These are phyloP conservation scores for Mycena chlorophos DNA, from an alignment of 768 basidiomycete species.

Conservation along the genomic window DNA sequence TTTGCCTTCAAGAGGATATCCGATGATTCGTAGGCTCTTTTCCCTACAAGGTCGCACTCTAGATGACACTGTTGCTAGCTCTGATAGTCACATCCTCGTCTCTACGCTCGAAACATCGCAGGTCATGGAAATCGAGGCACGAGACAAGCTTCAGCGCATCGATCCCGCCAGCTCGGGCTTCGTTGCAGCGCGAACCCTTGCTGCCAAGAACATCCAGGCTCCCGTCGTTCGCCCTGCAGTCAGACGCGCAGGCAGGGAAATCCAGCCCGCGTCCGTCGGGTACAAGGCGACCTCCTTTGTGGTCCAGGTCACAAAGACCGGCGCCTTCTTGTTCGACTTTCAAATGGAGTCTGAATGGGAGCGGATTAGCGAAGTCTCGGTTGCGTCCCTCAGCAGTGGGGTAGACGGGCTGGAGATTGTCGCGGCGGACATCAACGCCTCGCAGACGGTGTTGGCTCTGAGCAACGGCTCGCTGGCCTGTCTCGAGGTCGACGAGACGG, in stretches of 20 bases:
- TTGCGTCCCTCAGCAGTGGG: slow-evolving; percentile 19
- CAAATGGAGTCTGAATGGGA: slow-evolving; percentile 44
- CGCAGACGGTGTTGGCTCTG: slow-evolving; percentile 65
- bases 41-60: neutral
- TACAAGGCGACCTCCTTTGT: slow-evolving; percentile 54
- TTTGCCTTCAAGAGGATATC: slow-evolving; percentile 59
- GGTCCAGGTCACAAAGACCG: slow-evolving; percentile 70
- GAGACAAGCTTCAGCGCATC: slow-evolving; percentile 42
- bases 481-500: slow-evolving; percentile 47
- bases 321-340: slow-evolving; percentile 57
- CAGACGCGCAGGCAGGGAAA: neutral
- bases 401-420: slow-evolving; percentile 50
- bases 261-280: slow-evolving; percentile 10
- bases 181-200: slow-evolving; percentile 53
- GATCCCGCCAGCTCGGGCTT: slow-evolving; percentile 45
- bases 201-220: slow-evolving; percentile 53
- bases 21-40: slow-evolving; percentile 47
- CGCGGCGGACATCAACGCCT: slow-evolving; percentile 66
- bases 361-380: slow-evolving; percentile 42
- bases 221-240: neutral
- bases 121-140: slow-evolving; percentile 53
- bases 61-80: slow-evolving; percentile 3
- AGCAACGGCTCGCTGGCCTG: slow-evolving; percentile 52
- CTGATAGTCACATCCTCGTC: slow-evolving; percentile 56
- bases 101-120: slow-evolving; percentile 59